Evolutionary conservation across 345 rosid species (phyloP).

Genomic region (Euclidium syriacum): DNA sequence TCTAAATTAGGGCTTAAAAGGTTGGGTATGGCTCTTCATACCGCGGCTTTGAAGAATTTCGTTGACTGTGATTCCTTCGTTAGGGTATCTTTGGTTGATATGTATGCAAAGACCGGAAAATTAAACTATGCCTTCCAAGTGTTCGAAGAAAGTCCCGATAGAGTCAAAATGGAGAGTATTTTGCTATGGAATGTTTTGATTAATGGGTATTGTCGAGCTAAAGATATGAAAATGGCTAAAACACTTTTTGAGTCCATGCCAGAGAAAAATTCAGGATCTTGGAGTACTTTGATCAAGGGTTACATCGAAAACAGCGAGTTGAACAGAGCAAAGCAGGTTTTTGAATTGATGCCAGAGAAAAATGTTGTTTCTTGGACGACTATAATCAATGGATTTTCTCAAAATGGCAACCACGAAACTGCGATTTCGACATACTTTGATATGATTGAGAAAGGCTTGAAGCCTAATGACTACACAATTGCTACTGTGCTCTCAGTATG

Average conservation of each 20-base stretch:
- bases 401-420: slow-evolving; percentile 35
- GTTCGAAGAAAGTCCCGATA: slow-evolving; percentile 59
- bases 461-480: slow-evolving; percentile 43
- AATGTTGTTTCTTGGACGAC: slow-evolving; percentile 57
- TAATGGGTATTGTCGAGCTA: slow-evolving; percentile 47
- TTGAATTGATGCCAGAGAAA: slow-evolving; percentile 44
- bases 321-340: slow-evolving; percentile 39
- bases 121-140: slow-evolving; percentile 33
- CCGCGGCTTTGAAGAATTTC: slow-evolving; percentile 36
- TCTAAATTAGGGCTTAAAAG: slow-evolving; percentile 25
- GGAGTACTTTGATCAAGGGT: slow-evolving; percentile 63
- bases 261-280: slow-evolving; percentile 41
- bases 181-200: slow-evolving; percentile 66
- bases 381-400: slow-evolving; percentile 44
- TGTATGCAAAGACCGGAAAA: slow-evolving; percentile 44
- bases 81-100: slow-evolving; percentile 40
- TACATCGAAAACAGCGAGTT: slow-evolving; percentile 34
- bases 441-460: slow-evolving; percentile 48
- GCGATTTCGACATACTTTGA: slow-evolving; percentile 44
- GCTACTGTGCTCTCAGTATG: slow-evolving; percentile 57
- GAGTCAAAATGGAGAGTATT: slow-evolving; percentile 29
- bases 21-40: slow-evolving; percentile 43
- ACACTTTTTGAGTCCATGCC: slow-evolving; percentile 48
- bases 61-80: slow-evolving; percentile 45
- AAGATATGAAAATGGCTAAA: slow-evolving; percentile 41